Conservation (phyloP, 164 flowering plant species). For the Stephania yunnanensis region DNA sequence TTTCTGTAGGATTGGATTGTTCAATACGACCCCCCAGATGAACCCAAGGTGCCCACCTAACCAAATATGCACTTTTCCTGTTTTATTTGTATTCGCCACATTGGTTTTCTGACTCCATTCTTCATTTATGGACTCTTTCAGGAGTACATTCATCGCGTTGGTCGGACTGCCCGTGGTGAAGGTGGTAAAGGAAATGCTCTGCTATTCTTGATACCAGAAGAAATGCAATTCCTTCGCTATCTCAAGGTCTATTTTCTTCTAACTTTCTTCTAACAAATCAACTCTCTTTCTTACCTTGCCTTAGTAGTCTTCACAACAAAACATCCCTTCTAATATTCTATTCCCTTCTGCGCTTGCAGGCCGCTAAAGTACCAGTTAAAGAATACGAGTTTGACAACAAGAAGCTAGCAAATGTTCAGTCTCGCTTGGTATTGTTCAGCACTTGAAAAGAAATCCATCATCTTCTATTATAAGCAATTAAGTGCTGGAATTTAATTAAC, state of each 20-base stretch:
- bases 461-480: neutral
- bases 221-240: slow-evolving; percentile 71
- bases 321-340: neutral
- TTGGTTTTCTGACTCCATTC: neutral
- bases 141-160: slow-evolving; percentile 98
- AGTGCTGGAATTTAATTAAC: neutral
- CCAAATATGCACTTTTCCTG: neutral
- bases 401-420: slow-evolving; percentile 74
- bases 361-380: slow-evolving; percentile 78
- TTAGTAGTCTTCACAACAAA: neutral
- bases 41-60: slow-evolving; percentile 61
- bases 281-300: neutral
- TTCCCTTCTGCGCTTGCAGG: slow-evolving; percentile 33
- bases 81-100: neutral
- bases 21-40: slow-evolving; percentile 97
- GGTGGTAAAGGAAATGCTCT: slow-evolving; percentile 84
- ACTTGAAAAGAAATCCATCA: neutral
- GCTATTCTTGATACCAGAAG: slow-evolving; percentile 85
- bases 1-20: slow-evolving; percentile 86
- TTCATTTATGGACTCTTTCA: slow-evolving; percentile 22
- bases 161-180: slow-evolving; percentile 99
- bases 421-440: slow-evolving; percentile 54
- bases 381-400: slow-evolving; percentile 65
- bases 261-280: neutral
- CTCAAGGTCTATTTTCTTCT: slow-evolving; percentile 52